phyloP scores from a whole-genome alignment of 2,329 filamentous ascomycete genomes.

The Hypoxylon sp. region DNA sequence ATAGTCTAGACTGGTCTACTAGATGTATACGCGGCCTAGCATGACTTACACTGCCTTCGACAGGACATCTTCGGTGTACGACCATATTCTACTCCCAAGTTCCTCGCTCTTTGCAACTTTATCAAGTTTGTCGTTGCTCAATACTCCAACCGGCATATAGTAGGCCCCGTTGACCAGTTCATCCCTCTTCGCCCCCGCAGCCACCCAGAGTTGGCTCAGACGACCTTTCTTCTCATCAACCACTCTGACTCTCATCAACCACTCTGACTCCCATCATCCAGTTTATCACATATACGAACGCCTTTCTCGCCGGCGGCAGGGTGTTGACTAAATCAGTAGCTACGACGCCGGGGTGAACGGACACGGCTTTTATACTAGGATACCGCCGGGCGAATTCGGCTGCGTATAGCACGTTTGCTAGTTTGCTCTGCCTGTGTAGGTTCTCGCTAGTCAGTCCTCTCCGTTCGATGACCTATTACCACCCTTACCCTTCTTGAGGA shows the following conservation, averaged over 20 bases:
- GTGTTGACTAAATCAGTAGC: constrained; percentile 49
- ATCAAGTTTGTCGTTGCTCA: constrained; percentile 46
- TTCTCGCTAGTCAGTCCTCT: constrained; percentile 4
- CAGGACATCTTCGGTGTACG: constrained; percentile 56
- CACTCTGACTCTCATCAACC: constrained; percentile 33
- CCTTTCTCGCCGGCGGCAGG: constrained; percentile 33
- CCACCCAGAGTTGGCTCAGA: constrained; percentile 61
- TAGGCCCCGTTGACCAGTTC: constrained; percentile 56
- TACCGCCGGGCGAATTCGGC: constrained; percentile 49
- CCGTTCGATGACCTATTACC: background rate
- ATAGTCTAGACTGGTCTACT: background rate
- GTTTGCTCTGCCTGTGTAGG: constrained; percentile 58
- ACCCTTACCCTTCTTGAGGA: background rate
- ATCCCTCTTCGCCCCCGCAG: constrained; percentile 48
- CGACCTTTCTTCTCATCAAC: constrained; percentile 56
- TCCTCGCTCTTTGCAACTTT: constrained; percentile 50
- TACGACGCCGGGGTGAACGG: constrained; percentile 52
- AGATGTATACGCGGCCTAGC: no score
- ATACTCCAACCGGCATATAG: constrained; percentile 57
- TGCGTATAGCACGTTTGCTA: constrained; percentile 52
- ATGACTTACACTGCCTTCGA: constrained; percentile 26
- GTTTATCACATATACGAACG: constrained; percentile 40
- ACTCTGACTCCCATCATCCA: constrained; percentile 32
- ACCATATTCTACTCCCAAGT: constrained; percentile 56
- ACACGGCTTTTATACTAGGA: constrained; percentile 48